Conservation (phyloP, 1,284 basidiomycete species). For the Trametes hirsuta region DNA sequence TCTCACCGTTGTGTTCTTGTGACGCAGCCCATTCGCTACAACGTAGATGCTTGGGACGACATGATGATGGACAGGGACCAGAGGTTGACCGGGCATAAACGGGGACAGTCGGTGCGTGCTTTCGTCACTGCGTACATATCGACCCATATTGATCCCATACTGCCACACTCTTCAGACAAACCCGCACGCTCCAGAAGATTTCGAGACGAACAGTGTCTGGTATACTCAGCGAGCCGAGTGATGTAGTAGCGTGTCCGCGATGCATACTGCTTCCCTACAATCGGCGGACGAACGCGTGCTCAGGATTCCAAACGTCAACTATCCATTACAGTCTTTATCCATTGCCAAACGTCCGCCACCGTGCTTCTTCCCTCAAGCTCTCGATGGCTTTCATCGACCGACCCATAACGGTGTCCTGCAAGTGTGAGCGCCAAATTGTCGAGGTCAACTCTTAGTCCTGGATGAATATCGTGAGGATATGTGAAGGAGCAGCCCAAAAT, state of each 20-base stretch:
- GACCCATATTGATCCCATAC: background rate
- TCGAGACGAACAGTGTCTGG: conserved; percentile 82
- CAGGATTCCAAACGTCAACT: conserved; percentile 19
- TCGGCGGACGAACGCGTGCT: background rate
- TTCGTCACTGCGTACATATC: conserved; percentile 3
- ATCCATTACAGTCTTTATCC: conserved; percentile 44
- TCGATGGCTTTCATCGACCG: conserved; percentile 38
- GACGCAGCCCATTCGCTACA: conserved; percentile 78
- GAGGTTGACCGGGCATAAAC: conserved; percentile 83
- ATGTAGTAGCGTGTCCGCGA: conserved; percentile 5
- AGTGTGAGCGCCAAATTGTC: conserved; percentile 35
- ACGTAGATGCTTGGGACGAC: conserved; percentile 86
- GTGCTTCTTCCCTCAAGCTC: conserved; percentile 20
- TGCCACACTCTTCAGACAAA: conserved; percentile 56
- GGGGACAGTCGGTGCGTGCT: conserved; percentile 81
- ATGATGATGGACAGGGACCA: conserved; percentile 95
- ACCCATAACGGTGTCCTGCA: conserved; percentile 52
- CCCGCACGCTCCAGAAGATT: conserved; percentile 71
- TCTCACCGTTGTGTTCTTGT: background rate
- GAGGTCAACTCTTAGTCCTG: conserved; percentile 23
- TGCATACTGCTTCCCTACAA: background rate
- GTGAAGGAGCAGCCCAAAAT: conserved; percentile 54
- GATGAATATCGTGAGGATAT: conserved; percentile 26
- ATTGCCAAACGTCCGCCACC: conserved; percentile 41
- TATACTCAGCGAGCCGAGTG: conserved; percentile 52